A percentile compares a stretch with the other conserved stretches of the same genome.
These are phyloP conservation scores for Xylaria telfairii DNA, from an alignment of 495 filamentous ascomycete species.

Conservation along the genomic window DNA sequence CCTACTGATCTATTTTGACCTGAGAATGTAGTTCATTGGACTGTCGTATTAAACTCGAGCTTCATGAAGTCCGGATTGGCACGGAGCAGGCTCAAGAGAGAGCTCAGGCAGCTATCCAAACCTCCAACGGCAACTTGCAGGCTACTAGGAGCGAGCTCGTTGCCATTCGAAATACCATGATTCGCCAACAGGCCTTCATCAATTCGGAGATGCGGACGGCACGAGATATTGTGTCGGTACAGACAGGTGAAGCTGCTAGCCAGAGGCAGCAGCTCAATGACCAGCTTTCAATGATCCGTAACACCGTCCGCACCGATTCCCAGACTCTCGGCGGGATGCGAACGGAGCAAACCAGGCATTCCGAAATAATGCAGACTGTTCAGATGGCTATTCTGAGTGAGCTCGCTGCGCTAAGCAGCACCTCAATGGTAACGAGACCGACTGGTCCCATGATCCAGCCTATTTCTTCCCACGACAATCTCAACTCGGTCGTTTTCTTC, in stretches of 20 bases:
- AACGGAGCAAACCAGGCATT: neutral
- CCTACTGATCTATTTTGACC: neutral
- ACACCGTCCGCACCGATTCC: neutral
- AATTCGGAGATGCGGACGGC: neutral
- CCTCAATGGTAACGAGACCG: neutral
- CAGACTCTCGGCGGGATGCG: neutral
- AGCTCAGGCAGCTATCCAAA: neutral
- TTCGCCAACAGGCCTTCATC: neutral
- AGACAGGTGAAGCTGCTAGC: neutral
- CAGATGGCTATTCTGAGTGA: slow-evolving; percentile 3
- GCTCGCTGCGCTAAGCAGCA: neutral
- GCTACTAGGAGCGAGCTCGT: neutral
- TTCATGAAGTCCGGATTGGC: slow-evolving; percentile 1
- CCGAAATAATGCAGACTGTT: neutral
- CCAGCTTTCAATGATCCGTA: neutral
- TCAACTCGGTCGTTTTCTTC: neutral
- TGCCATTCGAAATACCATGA: neutral
- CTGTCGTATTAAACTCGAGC: slow-evolving; percentile 5
- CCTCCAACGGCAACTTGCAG: neutral
- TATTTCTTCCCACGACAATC: neutral
- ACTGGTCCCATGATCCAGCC: neutral
- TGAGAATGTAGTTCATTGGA: neutral
- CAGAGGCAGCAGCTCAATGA: neutral
- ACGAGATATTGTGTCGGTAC: neutral
- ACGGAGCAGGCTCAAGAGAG: neutral